Base-by-base conservation (phyloP, 345 rosid species). In the Trapa incisa region DNA sequence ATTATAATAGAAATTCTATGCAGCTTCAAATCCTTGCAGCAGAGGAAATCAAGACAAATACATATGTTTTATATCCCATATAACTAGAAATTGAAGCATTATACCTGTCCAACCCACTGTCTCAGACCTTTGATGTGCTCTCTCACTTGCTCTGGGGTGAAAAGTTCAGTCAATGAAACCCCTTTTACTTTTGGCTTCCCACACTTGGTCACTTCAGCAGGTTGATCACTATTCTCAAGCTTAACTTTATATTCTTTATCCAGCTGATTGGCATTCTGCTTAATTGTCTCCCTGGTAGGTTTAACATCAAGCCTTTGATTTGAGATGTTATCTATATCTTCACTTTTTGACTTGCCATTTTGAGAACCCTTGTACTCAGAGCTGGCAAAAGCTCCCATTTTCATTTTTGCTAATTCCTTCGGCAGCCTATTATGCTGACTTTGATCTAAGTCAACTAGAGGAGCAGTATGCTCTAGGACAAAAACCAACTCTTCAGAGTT, bases 101-200 rank as follows among this genome's bases (percentile, higher is more conserved):
- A 13, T 72, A 91, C 99, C 96, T 95, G 99, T 73, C 99, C 97
- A 80, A 95, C 96, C 97, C 99, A 95, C 78, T 74, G 97, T 74
- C 99, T 86, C 70, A 95, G 96, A 57, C 99, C 97, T 36, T 16
- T 72, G 57, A 95, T 95, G 82, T 95, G 99, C 80, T 83, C 92
- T 70, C 87, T 84, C 45, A 95, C 91, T 86, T 95, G 97, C 75
- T 95, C 96, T 5, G 99, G 99, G 58, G 99, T 91, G 76, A 95
- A 95, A 69, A 95, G 77, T 75, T 95, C 99, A 43, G 88, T 95
- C 83, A 91, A 71, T 61, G 99, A 95, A 38, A 95, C 97, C 58
- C 97, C 99, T 73, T 95, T 89, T 76, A 95, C 86, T 73, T 85
- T 91, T 68, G 99, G 96, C 81, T 95, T 95, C 70, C 92, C 96